phyloP scores from a whole-genome alignment of 2,329 filamentous ascomycete species.

The Neofusicoccum cordaticola region DNA sequence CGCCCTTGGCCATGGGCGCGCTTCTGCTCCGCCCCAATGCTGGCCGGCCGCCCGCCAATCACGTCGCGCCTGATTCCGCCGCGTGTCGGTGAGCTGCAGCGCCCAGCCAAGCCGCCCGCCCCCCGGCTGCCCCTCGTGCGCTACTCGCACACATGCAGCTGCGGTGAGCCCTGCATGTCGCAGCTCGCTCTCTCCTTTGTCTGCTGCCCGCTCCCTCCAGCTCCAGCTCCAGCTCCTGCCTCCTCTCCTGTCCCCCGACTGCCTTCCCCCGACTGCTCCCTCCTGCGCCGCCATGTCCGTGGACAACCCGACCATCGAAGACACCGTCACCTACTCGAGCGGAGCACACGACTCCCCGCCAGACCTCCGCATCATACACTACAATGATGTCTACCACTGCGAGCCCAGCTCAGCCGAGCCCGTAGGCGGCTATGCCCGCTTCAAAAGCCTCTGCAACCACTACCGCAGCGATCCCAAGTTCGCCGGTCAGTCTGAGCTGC shows the following conservation, averaged over 20 bases:
- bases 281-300: slow-evolving; percentile 4
- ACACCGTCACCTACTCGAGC: slow-evolving; percentile 42
- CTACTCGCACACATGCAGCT: slow-evolving; percentile 5
- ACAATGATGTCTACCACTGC: slow-evolving; percentile 91
- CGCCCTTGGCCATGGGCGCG: neutral
- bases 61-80: neutral
- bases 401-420: slow-evolving; percentile 75
- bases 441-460: slow-evolving; percentile 73
- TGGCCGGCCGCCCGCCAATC: neutral
- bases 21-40: neutral
- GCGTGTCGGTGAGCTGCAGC: slow-evolving; percentile 8
- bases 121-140: neutral
- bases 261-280: neutral
- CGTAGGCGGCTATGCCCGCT: slow-evolving; percentile 75
- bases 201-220: neutral
- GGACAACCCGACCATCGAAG: slow-evolving; percentile 28
- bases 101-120: slow-evolving; percentile 6
- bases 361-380: slow-evolving; percentile 80
- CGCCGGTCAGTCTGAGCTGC: slow-evolving; percentile 59
- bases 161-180: slow-evolving; percentile 10
- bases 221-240: too few species aligned
- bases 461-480: slow-evolving; percentile 65
- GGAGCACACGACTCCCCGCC: slow-evolving; percentile 51
- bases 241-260: neutral
- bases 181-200: slow-evolving; percentile 2